Evolutionary conservation across 73 alveolate species (phyloP), one percentile per base, ranked within the genome.

Genomic region (Paramecium sonneborni): DNA sequence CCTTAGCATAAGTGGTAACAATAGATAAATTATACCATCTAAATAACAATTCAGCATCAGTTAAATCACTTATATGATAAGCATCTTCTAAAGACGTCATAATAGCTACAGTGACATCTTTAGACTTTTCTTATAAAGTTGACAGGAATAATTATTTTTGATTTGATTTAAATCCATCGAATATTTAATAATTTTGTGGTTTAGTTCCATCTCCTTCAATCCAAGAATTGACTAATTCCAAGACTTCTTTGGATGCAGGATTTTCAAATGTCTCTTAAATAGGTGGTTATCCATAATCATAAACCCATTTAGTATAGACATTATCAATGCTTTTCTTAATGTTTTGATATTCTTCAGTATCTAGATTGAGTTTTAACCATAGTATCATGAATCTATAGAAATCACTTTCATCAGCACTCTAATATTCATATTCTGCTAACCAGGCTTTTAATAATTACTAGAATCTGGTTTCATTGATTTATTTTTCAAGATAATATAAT

Each of bases 391-490:
- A 87, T 55, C 46, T 68, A 72, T 85, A 86, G 56, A 92, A 82
- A 37, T 84, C 92, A 85, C 82, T 56, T 55, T 92, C 85, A 86
- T 92, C 95, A 7, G 86, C 92, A 92, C 95, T 92, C 74, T 76
- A 1, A 57, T 57, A 92, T 92, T 85, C 86, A 92, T 62, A 85
- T 85, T 85, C 85, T 57, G 82, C 76, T 57, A 92, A 76, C 85
- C 86, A 92, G 32, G 39, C 52, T 62, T 39, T 88, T 84, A 92
- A 72, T 32, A 86, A 62, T 26, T 57, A 24, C 20, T 82, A 56
- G 84, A 92, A 92, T 18, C 67, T 38, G 55, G 85, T 85, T 85
- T 92, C 92, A 6, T 92, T 90, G 14, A 92, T 92, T 69, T 57
- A 67, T 38, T 26, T 21, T 70, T 92, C 95, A 18, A 92, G 56